These are phyloP conservation scores for Amphirosellinia nigrospora DNA, from an alignment of 495 filamentous ascomycete species.

Conservation along the genomic window DNA sequence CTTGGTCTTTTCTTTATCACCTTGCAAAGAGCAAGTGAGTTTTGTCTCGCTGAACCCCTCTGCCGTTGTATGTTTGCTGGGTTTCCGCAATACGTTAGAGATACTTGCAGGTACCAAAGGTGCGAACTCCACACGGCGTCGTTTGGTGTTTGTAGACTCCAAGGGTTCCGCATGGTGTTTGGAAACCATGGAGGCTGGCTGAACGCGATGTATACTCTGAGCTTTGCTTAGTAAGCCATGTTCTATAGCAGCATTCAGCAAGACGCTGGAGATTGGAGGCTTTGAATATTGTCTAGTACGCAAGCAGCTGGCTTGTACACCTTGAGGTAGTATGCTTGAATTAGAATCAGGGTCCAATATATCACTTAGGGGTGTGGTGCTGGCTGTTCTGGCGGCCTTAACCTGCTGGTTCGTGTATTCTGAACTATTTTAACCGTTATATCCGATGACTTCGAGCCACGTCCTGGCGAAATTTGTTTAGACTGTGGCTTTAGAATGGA, in stretches of 20 bases:
- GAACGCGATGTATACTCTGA: constrained; percentile 21
- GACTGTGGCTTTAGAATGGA: not conserved
- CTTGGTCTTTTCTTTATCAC: constrained; percentile 29
- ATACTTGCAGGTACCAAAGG: constrained; percentile 3
- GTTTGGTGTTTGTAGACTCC: constrained; percentile 30
- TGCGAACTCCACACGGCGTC: constrained; percentile 33
- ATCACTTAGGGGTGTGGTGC: not conserved
- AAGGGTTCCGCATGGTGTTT: constrained; percentile 28
- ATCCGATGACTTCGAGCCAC: not conserved
- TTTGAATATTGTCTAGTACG: constrained; percentile 25
- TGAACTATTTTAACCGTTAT: not conserved
- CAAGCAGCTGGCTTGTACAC: constrained; percentile 36
- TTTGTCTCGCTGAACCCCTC: not conserved
- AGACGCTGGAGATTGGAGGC: constrained; percentile 28
- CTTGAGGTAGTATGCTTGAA: constrained; percentile 25
- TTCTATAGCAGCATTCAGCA: constrained; percentile 45
- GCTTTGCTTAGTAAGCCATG: constrained; percentile 38
- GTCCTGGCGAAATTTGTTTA: not conserved
- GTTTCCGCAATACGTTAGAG: not conserved
- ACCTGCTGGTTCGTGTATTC: not conserved
- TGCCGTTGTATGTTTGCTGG: not conserved
- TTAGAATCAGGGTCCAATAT: constrained; percentile 11
- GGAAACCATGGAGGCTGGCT: constrained; percentile 2
- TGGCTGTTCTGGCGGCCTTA: not conserved
- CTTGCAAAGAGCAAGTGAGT: constrained; percentile 30